phyloP scores from a whole-genome alignment of 345 rosid species.

The Aquilaria yunnanensis region DNA sequence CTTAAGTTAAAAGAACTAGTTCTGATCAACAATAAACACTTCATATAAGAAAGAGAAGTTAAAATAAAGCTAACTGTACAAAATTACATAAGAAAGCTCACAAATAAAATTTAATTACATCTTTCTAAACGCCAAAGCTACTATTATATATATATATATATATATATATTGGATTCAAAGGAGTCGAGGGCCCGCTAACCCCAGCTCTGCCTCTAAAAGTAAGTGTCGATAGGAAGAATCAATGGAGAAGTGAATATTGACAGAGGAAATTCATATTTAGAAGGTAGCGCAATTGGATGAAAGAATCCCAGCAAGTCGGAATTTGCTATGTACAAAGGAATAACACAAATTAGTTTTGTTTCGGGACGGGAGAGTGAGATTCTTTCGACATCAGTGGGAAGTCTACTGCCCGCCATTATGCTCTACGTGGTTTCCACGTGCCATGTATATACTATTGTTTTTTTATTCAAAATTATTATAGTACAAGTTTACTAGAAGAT shows the following conservation, averaged over 20 bases:
- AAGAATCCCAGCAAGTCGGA: conserved; percentile 31
- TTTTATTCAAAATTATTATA: background rate
- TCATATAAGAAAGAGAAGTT: no score
- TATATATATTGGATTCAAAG: no score
- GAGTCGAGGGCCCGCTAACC: no score
- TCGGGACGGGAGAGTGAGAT: background rate
- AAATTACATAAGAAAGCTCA: no score
- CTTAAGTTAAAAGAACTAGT: no score
- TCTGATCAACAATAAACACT: no score
- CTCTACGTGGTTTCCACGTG: conserved; percentile 3
- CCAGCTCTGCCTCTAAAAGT: no score
- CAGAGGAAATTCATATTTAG: background rate
- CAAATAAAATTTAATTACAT: no score
- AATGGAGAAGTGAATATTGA: background rate
- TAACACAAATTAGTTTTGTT: background rate
- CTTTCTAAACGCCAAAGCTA: no score
- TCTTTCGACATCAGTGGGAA: conserved; percentile 23
- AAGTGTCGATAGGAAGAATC: background rate
- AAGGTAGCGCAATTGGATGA: conserved; percentile 9
- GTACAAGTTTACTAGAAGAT: background rate
- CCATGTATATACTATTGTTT: background rate
- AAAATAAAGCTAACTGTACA: no score
- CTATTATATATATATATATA: no score
- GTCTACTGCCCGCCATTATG: conserved; percentile 13
- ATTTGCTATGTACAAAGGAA: background rate